Evolutionary conservation across 176 grass and related monocot species (phyloP).

Genomic region (Phoenix roebelenii): DNA sequence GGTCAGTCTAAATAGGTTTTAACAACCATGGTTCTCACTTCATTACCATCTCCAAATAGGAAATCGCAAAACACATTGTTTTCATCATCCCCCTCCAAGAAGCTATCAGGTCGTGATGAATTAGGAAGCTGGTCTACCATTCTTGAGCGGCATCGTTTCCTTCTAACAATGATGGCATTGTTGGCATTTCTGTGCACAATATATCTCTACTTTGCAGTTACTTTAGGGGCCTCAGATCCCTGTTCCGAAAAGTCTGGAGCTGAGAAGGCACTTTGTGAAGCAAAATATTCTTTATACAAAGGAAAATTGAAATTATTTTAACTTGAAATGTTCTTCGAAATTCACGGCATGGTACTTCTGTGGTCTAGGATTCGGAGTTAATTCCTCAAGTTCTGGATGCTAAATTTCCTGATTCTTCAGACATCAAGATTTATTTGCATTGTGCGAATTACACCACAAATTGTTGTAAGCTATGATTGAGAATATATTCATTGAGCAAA

Average conservation of each 20-base stretch:
- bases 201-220: slow-evolving; percentile 92
- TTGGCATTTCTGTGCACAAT: slow-evolving; percentile 83
- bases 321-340: neutral
- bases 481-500: too few relatives aligned
- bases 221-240: slow-evolving; percentile 41
- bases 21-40: slow-evolving; percentile 69
- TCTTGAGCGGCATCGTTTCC: slow-evolving; percentile 74
- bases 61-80: slow-evolving; percentile 70
- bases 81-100: slow-evolving; percentile 35
- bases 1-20: neutral
- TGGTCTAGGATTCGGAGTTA: too few relatives aligned
- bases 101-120: slow-evolving; percentile 44
- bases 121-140: slow-evolving; percentile 60
- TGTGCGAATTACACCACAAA: too few relatives aligned
- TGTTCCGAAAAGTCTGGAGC: slow-evolving; percentile 43
- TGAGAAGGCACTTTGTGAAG: slow-evolving; percentile 48
- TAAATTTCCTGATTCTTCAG: too few relatives aligned
- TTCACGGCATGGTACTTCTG: too few relatives aligned
- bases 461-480: too few relatives aligned
- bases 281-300: slow-evolving; percentile 45
- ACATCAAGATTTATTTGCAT: too few relatives aligned
- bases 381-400: too few relatives aligned
- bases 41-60: slow-evolving; percentile 74
- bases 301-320: slow-evolving; percentile 74
- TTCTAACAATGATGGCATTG: slow-evolving; percentile 59